Conservation (phyloP, 2,329 filamentous ascomycete genomes). For the Scedosporium boydii region DNA sequence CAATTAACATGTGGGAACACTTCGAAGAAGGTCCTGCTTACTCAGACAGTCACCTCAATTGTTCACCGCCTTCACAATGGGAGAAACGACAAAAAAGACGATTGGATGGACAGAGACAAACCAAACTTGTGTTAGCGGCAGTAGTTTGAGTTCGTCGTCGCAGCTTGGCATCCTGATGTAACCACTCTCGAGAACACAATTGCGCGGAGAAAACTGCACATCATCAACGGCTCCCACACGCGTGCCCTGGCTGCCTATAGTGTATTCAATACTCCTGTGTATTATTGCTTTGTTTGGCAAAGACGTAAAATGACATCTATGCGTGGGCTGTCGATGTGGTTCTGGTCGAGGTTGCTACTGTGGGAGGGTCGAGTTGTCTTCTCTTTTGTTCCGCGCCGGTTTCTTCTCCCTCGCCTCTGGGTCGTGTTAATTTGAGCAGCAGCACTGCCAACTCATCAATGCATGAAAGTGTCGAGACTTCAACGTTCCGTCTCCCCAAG, state of each 20-base stretch:
- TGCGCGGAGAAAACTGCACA: background rate
- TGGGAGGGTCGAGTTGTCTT: background rate
- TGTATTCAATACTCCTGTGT: background rate
- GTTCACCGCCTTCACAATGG: no score
- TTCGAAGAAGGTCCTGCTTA: no score
- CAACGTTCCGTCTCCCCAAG: background rate
- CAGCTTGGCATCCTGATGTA: background rate
- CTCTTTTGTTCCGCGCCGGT: background rate
- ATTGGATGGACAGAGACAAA: no score
- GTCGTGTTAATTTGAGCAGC: constrained; percentile 14
- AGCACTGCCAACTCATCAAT: constrained; percentile 16
- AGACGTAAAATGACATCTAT: background rate
- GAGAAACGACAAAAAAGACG: no score
- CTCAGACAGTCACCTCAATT: no score
- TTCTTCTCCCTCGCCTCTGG: background rate
- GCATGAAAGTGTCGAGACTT: constrained; percentile 6
- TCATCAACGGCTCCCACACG: background rate
- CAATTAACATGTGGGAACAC: no score
- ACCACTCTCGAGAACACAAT: background rate
- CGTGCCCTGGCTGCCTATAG: background rate
- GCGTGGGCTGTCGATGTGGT: background rate
- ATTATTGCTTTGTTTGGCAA: background rate
- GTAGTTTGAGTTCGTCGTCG: background rate
- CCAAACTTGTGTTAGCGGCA: no score
- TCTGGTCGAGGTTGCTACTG: background rate